Percentiles rank a stretch among this genome's conserved stretches.
phyloP scores from a whole-genome alignment of 371 early-diverging fungal species.

The Blakeslea trispora region DNA sequence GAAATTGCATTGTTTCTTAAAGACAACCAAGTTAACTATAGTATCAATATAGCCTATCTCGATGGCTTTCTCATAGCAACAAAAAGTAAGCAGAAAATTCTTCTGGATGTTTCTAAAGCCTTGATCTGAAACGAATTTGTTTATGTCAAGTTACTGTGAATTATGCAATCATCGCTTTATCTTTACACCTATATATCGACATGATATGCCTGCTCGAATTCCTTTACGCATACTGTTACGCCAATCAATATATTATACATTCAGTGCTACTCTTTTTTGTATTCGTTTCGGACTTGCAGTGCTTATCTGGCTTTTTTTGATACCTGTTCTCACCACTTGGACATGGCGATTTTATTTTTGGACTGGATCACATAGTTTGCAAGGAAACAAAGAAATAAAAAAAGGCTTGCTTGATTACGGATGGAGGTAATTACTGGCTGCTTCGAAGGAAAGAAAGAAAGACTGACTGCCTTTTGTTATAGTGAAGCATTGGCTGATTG shows the following conservation, averaged over 20 bases:
- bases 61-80: conserved; percentile 87
- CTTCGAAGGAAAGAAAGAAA: too few relatives aligned
- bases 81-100: conserved; percentile 54
- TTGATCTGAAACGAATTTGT: background rate
- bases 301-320: conserved; percentile 74
- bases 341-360: conserved; percentile 80
- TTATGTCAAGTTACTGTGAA: conserved; percentile 69
- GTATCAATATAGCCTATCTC: conserved; percentile 57
- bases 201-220: conserved; percentile 68
- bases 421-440: conserved; percentile 8
- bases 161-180: conserved; percentile 78
- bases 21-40: background rate
- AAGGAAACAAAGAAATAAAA: background rate
- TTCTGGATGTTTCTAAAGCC: background rate
- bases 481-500: conserved; percentile 74
- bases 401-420: conserved; percentile 1
- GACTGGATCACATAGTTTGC: conserved; percentile 27
- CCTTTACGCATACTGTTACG: conserved; percentile 55
- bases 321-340: conserved; percentile 82
- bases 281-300: conserved; percentile 56
- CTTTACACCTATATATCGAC: conserved; percentile 78
- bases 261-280: conserved; percentile 18
- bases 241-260: conserved; percentile 46
- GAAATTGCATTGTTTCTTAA: background rate
- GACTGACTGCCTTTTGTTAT: background rate